phyloP scores from a whole-genome alignment of 1,139 yeast genomes.

The Diutina ranongensis region DNA sequence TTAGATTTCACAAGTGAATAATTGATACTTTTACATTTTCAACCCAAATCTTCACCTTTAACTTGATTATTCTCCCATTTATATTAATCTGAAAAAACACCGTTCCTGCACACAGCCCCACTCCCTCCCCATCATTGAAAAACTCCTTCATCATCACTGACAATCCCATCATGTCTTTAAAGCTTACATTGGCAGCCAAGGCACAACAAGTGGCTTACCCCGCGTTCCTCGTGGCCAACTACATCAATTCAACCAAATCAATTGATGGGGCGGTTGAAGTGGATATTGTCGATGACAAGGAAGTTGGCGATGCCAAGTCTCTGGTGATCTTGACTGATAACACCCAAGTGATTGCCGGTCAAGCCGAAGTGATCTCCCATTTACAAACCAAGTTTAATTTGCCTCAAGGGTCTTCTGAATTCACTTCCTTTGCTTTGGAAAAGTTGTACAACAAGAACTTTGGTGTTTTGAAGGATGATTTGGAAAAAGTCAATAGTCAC shows the following conservation, averaged over 20 bases:
- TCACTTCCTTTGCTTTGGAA: slow-evolving; percentile 61
- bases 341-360: not conserved
- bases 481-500: slow-evolving; percentile 73
- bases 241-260: slow-evolving; percentile 1
- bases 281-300: slow-evolving; percentile 4
- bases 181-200: slow-evolving; percentile 4
- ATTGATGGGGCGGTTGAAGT: not conserved
- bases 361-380: not conserved
- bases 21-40: too few relatives aligned
- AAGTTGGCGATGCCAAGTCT: not conserved
- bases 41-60: too few relatives aligned
- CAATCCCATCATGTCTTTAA: not conserved
- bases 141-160: slow-evolving; percentile 1
- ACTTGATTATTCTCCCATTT: not conserved
- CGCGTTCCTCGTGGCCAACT: slow-evolving; percentile 4
- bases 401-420: slow-evolving; percentile 32
- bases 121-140: too few relatives aligned
- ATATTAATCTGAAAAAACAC: too few relatives aligned
- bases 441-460: slow-evolving; percentile 76
- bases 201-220: slow-evolving; percentile 5
- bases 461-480: slow-evolving; percentile 65
- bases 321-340: not conserved
- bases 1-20: too few relatives aligned
- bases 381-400: slow-evolving; percentile 23
- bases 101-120: not conserved